Conservation (phyloP, 2,329 filamentous ascomycete genomes). For the Colletotrichum lini region DNA sequence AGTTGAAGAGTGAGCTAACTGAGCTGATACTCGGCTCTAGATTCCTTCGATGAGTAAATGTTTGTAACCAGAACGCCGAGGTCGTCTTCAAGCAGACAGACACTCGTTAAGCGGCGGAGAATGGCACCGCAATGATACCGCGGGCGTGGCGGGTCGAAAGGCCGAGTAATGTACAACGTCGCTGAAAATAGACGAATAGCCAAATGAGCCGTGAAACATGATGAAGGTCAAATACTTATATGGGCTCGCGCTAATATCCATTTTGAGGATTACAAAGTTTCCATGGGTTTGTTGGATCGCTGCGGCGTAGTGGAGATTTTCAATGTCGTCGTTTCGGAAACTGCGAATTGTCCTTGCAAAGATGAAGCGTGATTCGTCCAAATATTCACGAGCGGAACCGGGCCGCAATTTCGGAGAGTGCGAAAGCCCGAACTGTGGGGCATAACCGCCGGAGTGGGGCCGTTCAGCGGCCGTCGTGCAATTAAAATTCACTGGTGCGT, state of each 20-base stretch:
- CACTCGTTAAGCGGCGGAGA: background rate
- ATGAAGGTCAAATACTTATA: background rate
- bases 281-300: background rate
- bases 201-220: background rate
- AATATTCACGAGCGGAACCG: background rate
- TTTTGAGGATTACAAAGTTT: background rate
- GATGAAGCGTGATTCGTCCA: background rate
- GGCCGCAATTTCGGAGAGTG: constrained; percentile 35
- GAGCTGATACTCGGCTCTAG: background rate
- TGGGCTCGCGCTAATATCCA: background rate
- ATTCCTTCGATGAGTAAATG: too few species aligned
- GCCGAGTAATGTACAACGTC: background rate
- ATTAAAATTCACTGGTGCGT: background rate
- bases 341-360: constrained; percentile 4
- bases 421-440: constrained; percentile 14
- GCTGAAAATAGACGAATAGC: background rate
- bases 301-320: background rate
- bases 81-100: background rate
- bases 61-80: background rate
- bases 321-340: constrained; percentile 15
- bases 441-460: background rate
- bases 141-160: background rate
- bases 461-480: background rate
- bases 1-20: too few species aligned
- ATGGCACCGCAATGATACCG: background rate